Evolutionary conservation across 2,329 filamentous ascomycete genomes (phyloP).

Genomic region (Fusarium pseudocircinatum): DNA sequence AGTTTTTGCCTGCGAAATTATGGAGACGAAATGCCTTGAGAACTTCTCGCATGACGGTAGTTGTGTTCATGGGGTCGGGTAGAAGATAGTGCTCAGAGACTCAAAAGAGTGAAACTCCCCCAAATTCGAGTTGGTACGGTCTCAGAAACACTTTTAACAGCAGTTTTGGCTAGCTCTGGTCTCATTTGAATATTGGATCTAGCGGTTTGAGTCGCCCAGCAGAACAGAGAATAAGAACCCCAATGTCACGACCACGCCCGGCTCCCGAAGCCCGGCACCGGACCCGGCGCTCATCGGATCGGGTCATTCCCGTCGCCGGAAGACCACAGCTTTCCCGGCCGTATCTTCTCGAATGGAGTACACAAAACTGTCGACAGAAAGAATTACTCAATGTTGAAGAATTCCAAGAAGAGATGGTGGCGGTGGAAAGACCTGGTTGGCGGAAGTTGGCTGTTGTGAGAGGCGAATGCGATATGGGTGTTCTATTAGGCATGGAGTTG

Average conservation of each 20-base stretch:
- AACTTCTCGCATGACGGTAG: slow-evolving; percentile 35
- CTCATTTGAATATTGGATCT: background rate
- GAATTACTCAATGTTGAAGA: slow-evolving; percentile 24
- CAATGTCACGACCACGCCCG: slow-evolving; percentile 33
- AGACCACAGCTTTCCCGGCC: slow-evolving; percentile 20
- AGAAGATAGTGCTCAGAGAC: background rate
- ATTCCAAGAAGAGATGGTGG: slow-evolving; percentile 29
- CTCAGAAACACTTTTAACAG: background rate
- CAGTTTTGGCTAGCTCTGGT: background rate
- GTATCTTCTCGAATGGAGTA: slow-evolving; percentile 41
- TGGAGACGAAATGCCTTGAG: slow-evolving; percentile 16
- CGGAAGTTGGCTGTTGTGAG: slow-evolving; percentile 35
- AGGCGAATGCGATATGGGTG: slow-evolving; percentile 35
- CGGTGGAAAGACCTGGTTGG: slow-evolving; percentile 34
- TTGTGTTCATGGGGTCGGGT: slow-evolving; percentile 34
- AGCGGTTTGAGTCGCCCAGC: background rate
- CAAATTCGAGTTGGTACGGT: background rate
- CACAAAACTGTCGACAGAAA: slow-evolving; percentile 34
- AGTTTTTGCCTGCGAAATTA: background rate
- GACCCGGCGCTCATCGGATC: slow-evolving; percentile 35
- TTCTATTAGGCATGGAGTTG: slow-evolving; percentile 28
- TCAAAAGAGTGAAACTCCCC: slow-evolving; percentile 30
- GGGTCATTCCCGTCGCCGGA: slow-evolving; percentile 14
- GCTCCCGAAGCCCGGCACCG: slow-evolving; percentile 32
- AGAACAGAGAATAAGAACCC: background rate